Evolutionary conservation across 441 rosid genomes (phyloP).

Genomic region (Populus tomentosa): DNA sequence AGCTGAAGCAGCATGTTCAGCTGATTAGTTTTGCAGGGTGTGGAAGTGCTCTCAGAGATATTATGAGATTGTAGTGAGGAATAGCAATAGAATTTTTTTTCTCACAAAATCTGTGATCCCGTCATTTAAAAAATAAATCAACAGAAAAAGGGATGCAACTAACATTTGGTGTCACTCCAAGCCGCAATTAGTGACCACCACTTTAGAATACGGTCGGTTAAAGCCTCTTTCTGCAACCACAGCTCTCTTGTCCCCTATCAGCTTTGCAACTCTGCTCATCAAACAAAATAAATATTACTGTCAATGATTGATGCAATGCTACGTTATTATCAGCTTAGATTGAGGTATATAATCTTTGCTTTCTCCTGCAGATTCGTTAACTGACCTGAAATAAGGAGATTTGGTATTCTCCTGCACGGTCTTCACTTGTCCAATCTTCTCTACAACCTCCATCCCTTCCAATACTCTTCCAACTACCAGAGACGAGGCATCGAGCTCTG

Average conservation of each 20-base stretch:
- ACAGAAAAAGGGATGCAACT: neutral
- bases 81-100: no score
- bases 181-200: constrained; percentile 68
- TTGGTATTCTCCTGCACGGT: constrained; percentile 75
- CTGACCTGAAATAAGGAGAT: constrained; percentile 89
- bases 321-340: neutral
- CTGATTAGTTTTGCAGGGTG: neutral
- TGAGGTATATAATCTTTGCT: neutral
- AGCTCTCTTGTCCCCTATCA: constrained; percentile 86
- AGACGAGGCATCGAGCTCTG: constrained; percentile 70
- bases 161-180: constrained; percentile 28
- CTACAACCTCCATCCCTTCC: constrained; percentile 70
- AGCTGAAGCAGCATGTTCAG: constrained; percentile 16
- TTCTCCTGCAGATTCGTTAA: neutral
- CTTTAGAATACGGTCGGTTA: constrained; percentile 85
- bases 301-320: neutral
- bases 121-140: neutral
- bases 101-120: neutral
- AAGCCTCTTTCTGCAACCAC: constrained; percentile 91
- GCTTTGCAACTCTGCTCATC: constrained; percentile 68
- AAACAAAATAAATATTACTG: neutral
- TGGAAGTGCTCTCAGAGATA: neutral
- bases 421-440: constrained; percentile 60
- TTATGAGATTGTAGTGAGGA: neutral
- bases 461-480: constrained; percentile 69